phyloP scores from a whole-genome alignment of 306 rosid genomes.

The Quercus robur region DNA sequence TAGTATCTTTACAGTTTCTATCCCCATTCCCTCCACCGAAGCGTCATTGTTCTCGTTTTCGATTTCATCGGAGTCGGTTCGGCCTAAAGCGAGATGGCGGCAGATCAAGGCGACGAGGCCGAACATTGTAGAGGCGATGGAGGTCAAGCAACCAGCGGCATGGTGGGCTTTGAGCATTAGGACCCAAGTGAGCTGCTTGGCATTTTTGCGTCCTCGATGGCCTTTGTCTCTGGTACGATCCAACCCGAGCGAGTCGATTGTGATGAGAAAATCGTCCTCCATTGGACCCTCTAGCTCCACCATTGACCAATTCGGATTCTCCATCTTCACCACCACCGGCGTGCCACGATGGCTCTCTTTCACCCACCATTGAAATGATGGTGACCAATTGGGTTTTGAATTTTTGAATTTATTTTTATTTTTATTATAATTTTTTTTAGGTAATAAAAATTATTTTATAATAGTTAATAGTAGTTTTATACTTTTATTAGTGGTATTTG shows the following conservation, averaged over 20 bases:
- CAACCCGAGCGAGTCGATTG: conserved; percentile 1
- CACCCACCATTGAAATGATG: conserved; percentile 69
- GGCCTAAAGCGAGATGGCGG: conserved; percentile 66
- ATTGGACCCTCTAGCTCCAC: conserved; percentile 83
- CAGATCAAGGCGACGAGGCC: conserved; percentile 49
- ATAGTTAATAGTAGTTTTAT: no score
- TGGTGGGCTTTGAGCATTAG: conserved; percentile 81
- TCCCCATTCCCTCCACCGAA: conserved; percentile 1
- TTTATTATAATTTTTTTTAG: no score
- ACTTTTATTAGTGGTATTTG: no score
- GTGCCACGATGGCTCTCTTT: conserved; percentile 72
- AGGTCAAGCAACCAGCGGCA: conserved; percentile 77
- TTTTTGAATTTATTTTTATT: no score
- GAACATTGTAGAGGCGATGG: conserved; percentile 62
- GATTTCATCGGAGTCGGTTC: conserved; percentile 58
- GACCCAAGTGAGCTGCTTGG: conserved; percentile 89
- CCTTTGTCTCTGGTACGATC: conserved; percentile 42
- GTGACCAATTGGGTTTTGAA: conserved; percentile 6
- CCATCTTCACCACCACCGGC: conserved; percentile 94
- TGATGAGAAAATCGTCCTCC: conserved; percentile 66
- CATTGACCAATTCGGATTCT: conserved; percentile 94
- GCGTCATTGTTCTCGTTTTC: conserved; percentile 9
- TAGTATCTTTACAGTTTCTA: conserved; percentile 4
- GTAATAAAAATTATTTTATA: no score
- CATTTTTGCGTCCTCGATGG: conserved; percentile 53